Conservation (phyloP, 192 early-diverging fungal species). For the Rhizophagus clarus region DNA sequence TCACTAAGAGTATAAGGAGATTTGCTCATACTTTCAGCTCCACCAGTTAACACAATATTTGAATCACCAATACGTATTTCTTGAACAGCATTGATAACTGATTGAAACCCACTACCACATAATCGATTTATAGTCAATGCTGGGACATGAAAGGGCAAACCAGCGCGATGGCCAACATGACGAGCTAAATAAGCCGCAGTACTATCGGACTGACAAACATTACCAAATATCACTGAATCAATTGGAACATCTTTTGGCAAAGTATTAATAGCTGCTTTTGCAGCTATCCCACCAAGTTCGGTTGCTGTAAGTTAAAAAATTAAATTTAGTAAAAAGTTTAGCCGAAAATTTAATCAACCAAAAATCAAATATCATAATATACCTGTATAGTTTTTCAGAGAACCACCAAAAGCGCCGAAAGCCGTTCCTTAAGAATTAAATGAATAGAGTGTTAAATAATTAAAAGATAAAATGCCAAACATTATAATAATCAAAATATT, state of each 20-base stretch:
- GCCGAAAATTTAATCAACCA: too few relatives aligned
- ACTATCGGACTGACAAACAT: constrained; percentile 82
- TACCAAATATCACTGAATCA: constrained; percentile 94
- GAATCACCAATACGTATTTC: constrained; percentile 86
- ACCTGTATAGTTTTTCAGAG: constrained; percentile 83
- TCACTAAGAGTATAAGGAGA: constrained; percentile 85
- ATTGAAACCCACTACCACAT: constrained; percentile 95
- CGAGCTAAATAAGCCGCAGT: constrained; percentile 91
- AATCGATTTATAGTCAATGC: constrained; percentile 94
- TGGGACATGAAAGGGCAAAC: constrained; percentile 81
- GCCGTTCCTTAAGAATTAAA: constrained; percentile 52
- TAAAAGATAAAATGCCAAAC: background rate
- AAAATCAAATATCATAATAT: constrained; percentile 23
- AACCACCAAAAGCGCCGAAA: constrained; percentile 94
- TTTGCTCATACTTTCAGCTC: constrained; percentile 93
- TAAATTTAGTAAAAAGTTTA: background rate
- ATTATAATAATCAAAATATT: constrained; percentile 31
- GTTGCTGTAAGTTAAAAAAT: constrained; percentile 47
- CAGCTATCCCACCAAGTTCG: constrained; percentile 90
- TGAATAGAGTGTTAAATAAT: constrained; percentile 19
- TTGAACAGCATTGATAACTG: constrained; percentile 91
- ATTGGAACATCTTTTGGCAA: constrained; percentile 72
- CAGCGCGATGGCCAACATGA: constrained; percentile 89
- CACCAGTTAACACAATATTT: constrained; percentile 85
- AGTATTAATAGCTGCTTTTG: constrained; percentile 79